Evolutionary conservation across 2,329 filamentous ascomycete genomes (phyloP).

Genomic region (Alternaria atra): DNA sequence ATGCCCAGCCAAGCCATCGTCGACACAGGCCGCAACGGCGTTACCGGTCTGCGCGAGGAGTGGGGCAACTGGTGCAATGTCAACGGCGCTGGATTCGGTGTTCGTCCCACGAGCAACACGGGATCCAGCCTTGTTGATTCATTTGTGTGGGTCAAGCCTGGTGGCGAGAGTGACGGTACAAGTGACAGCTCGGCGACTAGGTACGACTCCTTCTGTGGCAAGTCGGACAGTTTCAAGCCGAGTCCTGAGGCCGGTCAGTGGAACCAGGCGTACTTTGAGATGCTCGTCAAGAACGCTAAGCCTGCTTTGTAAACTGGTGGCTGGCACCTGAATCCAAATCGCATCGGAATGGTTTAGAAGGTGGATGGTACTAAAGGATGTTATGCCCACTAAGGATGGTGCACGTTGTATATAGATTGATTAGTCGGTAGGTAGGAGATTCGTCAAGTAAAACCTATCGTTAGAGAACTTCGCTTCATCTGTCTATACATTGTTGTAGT

Average conservation of each 20-base stretch:
- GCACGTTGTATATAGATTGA: constrained; percentile 22
- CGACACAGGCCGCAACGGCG: constrained; percentile 68
- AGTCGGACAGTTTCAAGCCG: constrained; percentile 65
- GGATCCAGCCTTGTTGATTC: constrained; percentile 67
- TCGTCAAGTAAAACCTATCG: constrained; percentile 2
- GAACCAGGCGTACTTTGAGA: constrained; percentile 63
- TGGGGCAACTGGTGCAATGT: constrained; percentile 77
- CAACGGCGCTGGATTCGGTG: constrained; percentile 70
- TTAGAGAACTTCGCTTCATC: constrained; percentile 2
- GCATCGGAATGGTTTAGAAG: neutral
- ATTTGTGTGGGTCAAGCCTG: constrained; percentile 77
- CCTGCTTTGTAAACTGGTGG: constrained; percentile 40
- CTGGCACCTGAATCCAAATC: neutral
- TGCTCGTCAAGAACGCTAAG: constrained; percentile 50
- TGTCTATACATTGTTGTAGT: neutral
- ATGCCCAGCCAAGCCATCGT: constrained; percentile 65
- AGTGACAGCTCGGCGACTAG: constrained; percentile 54
- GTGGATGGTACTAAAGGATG: neutral
- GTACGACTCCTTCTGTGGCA: constrained; percentile 67
- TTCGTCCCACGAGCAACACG: constrained; percentile 67
- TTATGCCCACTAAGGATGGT: neutral
- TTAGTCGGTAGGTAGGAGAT: neutral
- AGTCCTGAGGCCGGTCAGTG: constrained; percentile 75
- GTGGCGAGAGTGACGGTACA: constrained; percentile 64
- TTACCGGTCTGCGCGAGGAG: constrained; percentile 54